Conservation (phyloP, 2,329 filamentous ascomycete species). For the Phaeosphaeriaceae sp. region DNA sequence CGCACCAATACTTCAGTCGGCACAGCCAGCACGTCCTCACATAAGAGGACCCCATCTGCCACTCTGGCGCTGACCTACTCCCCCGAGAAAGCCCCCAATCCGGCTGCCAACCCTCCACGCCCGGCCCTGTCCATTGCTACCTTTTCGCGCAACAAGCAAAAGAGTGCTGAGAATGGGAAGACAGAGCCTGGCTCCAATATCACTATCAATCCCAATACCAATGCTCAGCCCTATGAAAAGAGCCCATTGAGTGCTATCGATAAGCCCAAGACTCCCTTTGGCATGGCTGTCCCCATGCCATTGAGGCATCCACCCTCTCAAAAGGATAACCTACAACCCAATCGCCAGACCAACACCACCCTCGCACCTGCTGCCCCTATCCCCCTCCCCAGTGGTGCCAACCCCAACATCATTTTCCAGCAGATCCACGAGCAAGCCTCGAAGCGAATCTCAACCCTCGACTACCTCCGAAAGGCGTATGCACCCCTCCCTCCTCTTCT, state of each 20-base stretch:
- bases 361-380: slow-evolving; percentile 39
- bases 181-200: slow-evolving; percentile 14
- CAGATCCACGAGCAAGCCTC: slow-evolving; percentile 83
- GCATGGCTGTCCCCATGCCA: slow-evolving; percentile 36
- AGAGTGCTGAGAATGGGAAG: slow-evolving; percentile 44
- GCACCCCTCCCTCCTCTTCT: slow-evolving; percentile 39
- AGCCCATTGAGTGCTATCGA: slow-evolving; percentile 41
- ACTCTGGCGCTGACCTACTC: slow-evolving; percentile 45
- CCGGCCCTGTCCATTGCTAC: slow-evolving; percentile 49
- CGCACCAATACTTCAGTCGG: slow-evolving; percentile 44
- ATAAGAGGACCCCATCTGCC: slow-evolving; percentile 43
- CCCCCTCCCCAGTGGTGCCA: slow-evolving; percentile 47
- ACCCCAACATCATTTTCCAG: slow-evolving; percentile 64
- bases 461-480: slow-evolving; percentile 91
- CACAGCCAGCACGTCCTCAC: slow-evolving; percentile 38
- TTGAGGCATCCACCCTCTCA: slow-evolving; percentile 33
- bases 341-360: slow-evolving; percentile 26
- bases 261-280: slow-evolving; percentile 44
- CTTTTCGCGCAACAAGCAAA: slow-evolving; percentile 45
- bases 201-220: too few species aligned
- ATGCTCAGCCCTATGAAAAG: slow-evolving; percentile 34
- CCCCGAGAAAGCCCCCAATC: slow-evolving; percentile 39
- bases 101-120: slow-evolving; percentile 30
- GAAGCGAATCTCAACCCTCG: slow-evolving; percentile 92
- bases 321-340: slow-evolving; percentile 34